Evolutionary conservation across 495 filamentous ascomycete genomes (phyloP).

Genomic region (Hyphodiscus hymeniophilus): DNA sequence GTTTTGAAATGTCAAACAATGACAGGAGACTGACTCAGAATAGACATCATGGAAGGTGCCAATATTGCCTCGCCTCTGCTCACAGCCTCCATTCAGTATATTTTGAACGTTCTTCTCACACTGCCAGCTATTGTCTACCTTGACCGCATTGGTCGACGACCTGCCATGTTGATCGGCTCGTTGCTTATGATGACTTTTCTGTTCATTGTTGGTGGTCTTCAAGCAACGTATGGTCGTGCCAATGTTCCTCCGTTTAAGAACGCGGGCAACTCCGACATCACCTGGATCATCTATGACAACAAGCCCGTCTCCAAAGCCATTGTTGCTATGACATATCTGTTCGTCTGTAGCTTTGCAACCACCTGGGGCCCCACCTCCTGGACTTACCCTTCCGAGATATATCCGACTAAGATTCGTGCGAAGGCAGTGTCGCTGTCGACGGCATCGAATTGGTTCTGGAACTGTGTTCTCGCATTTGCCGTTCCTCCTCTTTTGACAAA

Average conservation of each 20-base stretch:
- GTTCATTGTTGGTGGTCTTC: constrained; percentile 47
- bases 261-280: constrained; percentile 34
- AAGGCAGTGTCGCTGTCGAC: constrained; percentile 59
- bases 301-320: constrained; percentile 41
- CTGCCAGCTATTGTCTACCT: constrained; percentile 50
- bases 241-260: constrained; percentile 26
- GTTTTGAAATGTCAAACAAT: background rate
- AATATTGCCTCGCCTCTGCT: constrained; percentile 56
- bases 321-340: constrained; percentile 57
- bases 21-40: constrained; percentile 56
- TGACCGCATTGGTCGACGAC: constrained; percentile 44
- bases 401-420: constrained; percentile 55
- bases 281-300: constrained; percentile 49
- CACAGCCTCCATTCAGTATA: constrained; percentile 68
- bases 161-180: constrained; percentile 42
- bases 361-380: constrained; percentile 54
- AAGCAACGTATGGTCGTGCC: constrained; percentile 47
- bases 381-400: constrained; percentile 62
- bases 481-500: constrained; percentile 44
- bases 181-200: constrained; percentile 45
- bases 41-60: constrained; percentile 61
- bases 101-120: constrained; percentile 65
- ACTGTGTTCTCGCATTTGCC: constrained; percentile 48
- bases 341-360: constrained; percentile 54
- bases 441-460: constrained; percentile 57